phyloP scores from a whole-genome alignment of 352 stramenopile species.

The Phytophthora chlamydospora region DNA sequence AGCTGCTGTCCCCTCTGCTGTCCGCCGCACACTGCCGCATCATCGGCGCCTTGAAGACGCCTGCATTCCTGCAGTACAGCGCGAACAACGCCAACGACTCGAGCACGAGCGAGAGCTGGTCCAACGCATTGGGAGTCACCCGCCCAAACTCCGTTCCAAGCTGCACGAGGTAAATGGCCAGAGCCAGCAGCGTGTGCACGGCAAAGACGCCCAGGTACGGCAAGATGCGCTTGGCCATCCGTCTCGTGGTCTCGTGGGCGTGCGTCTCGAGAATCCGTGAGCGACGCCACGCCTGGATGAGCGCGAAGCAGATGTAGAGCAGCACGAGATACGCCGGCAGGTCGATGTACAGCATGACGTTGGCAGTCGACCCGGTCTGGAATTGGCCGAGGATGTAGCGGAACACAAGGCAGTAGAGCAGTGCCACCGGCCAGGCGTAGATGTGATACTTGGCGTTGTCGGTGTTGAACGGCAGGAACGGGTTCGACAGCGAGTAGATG shows the following conservation, averaged over 20 bases:
- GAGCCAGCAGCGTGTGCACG: conserved; percentile 46
- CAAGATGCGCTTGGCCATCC: conserved; percentile 87
- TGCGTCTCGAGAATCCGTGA: conserved; percentile 76
- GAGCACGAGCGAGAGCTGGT: conserved; percentile 78
- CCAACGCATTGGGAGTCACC: conserved; percentile 60
- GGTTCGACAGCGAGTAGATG: conserved; percentile 89
- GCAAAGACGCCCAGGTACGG: conserved; percentile 79
- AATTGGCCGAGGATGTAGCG: conserved; percentile 58
- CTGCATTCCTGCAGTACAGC: conserved; percentile 77
- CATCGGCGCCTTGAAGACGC: conserved; percentile 49
- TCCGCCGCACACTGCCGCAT: background rate
- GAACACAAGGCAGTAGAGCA: conserved; percentile 76
- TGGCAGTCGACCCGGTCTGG: conserved; percentile 27
- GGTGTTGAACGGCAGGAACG: conserved; percentile 86
- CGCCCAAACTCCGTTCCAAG: conserved; percentile 36
- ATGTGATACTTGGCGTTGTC: conserved; percentile 88
- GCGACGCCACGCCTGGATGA: conserved; percentile 73
- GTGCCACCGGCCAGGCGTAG: conserved; percentile 73
- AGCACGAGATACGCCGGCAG: conserved; percentile 72
- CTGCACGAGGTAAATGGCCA: conserved; percentile 65
- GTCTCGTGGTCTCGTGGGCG: conserved; percentile 74
- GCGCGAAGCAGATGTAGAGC: conserved; percentile 63
- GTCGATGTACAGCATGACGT: conserved; percentile 75
- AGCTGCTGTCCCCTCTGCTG: conserved; percentile 10
- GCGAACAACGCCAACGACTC: conserved; percentile 73